Base-by-base conservation (phyloP, 1,284 basidiomycete genomes). In the Thelephora terrestris region DNA sequence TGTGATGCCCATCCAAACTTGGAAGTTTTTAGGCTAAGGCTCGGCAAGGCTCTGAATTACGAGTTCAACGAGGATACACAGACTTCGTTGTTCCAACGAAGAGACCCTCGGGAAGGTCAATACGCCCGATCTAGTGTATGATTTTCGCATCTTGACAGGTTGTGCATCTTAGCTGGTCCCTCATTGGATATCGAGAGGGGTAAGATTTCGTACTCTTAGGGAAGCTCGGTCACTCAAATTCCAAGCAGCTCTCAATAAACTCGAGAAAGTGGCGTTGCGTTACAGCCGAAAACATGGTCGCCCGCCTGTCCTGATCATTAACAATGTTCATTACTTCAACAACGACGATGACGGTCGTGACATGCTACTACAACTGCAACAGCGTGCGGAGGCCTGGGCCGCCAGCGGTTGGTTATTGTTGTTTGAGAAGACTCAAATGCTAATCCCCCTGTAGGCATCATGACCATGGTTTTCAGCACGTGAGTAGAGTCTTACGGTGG, bases 11-110 rank as follows among this genome's bases (percentile, higher is more conserved):
- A 81, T 59, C 78, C 75, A 17, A 82, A 87, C 58, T 64, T 81
- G 35, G 74, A 79, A 54, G 86, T 91, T 17, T 90, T 91, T 68
- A 75, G 87, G 45, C 71, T 91, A 34, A 76, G 87, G 39, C 71
- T 93, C 16, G 90, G 89, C 39, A 90, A 91, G 61, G 81, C 80
- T 18, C 61, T 88, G 43, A 85, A 87, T 57, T 87, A 77, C 57
- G 87, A 90, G 60, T 87, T 73, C 67, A 78, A 83, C 54, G 89
- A 92, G 63, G 88, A 89, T 61, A 80, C 81, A 44, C 85, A 90
- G 60, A 81, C 79, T 2, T 76, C 78, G 16, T 60, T 87, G 27
- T 93, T 93, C 64, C 85, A 89, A 54, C 68, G 90, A 43, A 71
- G 83, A 34, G 90, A 94, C 66, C 89, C 90, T 16, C 69, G 85